Evolutionary conservation across 257 asterid genomes (phyloP).

Genomic region (Jacaranda mimosifolia): DNA sequence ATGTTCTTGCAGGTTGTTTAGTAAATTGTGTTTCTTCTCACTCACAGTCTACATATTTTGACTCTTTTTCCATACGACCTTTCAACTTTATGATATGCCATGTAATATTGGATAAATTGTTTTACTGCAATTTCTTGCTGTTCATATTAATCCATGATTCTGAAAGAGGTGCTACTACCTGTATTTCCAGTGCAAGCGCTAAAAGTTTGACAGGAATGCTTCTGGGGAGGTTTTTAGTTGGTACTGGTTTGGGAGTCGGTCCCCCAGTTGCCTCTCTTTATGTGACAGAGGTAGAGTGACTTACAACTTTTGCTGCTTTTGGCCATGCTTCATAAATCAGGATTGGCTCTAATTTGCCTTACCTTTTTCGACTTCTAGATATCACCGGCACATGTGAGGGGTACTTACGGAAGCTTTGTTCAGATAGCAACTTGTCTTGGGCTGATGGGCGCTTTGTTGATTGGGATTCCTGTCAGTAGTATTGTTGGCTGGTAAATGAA

Average conservation of each 20-base stretch:
- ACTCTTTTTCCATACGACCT: neutral
- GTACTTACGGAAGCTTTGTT: slow-evolving; percentile 91
- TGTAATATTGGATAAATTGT: neutral
- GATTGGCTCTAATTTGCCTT: slow-evolving; percentile 20
- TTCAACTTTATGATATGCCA: slow-evolving; percentile 5
- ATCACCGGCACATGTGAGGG: slow-evolving; percentile 94
- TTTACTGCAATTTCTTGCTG: neutral
- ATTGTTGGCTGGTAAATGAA: slow-evolving; percentile 78
- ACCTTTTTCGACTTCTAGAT: slow-evolving; percentile 52
- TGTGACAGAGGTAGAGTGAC: slow-evolving; percentile 77
- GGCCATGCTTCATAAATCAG: slow-evolving; percentile 20
- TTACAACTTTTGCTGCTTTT: slow-evolving; percentile 5
- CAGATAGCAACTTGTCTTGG: slow-evolving; percentile 94
- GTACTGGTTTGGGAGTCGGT: slow-evolving; percentile 89
- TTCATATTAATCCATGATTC: slow-evolving; percentile 28
- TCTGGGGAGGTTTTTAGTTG: slow-evolving; percentile 84
- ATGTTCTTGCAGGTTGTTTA: slow-evolving; percentile 11
- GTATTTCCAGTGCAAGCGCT: slow-evolving; percentile 74
- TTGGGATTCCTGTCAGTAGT: slow-evolving; percentile 84
- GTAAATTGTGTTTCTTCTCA: slow-evolving; percentile 1
- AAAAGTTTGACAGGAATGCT: slow-evolving; percentile 79
- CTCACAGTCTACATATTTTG: slow-evolving; percentile 5
- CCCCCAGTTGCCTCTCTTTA: slow-evolving; percentile 95
- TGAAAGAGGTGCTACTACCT: slow-evolving; percentile 36
- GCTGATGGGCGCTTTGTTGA: slow-evolving; percentile 67